Evolutionary conservation across 2,329 filamentous ascomycete genomes (phyloP).

Genomic region (Colletotrichum sp.): DNA sequence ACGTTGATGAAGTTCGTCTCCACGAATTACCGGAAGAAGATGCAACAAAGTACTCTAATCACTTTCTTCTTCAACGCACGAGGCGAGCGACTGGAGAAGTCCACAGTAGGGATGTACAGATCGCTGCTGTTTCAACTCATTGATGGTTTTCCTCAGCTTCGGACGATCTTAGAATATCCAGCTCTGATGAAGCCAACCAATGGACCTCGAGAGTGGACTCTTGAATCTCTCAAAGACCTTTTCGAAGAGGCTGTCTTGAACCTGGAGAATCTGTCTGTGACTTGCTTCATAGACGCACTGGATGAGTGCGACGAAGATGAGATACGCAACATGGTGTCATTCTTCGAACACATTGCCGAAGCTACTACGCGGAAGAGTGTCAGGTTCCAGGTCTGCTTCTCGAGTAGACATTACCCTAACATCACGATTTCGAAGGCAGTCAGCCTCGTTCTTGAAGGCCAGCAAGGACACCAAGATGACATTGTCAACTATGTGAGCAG

Average conservation of each 20-base stretch:
- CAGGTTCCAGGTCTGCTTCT: constrained; percentile 25
- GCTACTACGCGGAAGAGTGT: background rate
- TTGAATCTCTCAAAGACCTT: background rate
- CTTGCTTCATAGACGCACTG: constrained; percentile 11
- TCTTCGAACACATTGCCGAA: background rate
- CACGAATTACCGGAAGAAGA: background rate
- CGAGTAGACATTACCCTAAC: constrained; percentile 2
- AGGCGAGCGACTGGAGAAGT: background rate
- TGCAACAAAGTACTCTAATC: too few relatives aligned
- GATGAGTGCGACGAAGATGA: constrained; percentile 8
- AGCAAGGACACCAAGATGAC: constrained; percentile 33
- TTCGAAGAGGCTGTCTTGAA: background rate
- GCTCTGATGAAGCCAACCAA: rapidly evolving
- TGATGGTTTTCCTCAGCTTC: background rate
- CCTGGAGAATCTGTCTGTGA: constrained; percentile 6
- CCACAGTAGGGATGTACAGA: background rate
- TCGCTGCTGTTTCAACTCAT: background rate
- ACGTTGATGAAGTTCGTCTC: background rate
- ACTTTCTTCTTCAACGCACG: too few relatives aligned
- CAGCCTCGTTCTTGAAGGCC: constrained; percentile 28
- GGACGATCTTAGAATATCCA: background rate
- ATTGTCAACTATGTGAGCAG: constrained; percentile 35
- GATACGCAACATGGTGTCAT: background rate
- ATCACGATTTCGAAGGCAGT: constrained; percentile 29
- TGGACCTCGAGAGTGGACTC: background rate